Base-by-base conservation (phyloP, 768 basidiomycete species). In the Pleurotus citrinopileatus region DNA sequence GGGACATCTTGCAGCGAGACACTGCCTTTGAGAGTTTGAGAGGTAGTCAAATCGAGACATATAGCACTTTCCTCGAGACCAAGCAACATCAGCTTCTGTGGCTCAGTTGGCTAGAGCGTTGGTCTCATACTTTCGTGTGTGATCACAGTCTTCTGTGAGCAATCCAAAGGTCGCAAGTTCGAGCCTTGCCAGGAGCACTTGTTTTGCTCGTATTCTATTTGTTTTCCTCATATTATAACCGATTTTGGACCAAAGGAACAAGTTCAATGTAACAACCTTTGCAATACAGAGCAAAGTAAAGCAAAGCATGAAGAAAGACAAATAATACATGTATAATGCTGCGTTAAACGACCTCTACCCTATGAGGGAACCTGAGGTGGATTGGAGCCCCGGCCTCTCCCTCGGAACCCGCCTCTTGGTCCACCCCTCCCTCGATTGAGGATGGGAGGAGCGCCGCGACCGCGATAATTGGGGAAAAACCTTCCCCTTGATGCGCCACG, bases 401-500 rank as follows among this genome's bases (percentile, higher is more conserved):
- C 38, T 19, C 38, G 1, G 17, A 40, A 40, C 19, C 10, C 17
- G 17, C 38, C 13, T 44, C 52, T 42, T 42, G 15, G 17, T 6
- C 48, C 54, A 13, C 54, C 28, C 38, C 54, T 26, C 9, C 37
- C 19, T 29, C 32, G 54, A 15, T 17, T 13, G 19, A 26, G 10
- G 7, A 23, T 20, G 36, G 34, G 19, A 27, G 17, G 40, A 54
- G 12, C 37, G 25, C 47, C 54, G 15, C 54, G 54, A 5, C 50
- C 54, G 12, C 54, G 46, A 22, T 9, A 17, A 27, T 27, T 27
- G 4, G 43, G 53, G 8, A 50, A 40, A 12, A 9, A 9, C 38
- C 38, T 40, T 40, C 38, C 38, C 17, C 38, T 40, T 29, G 8
- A 22, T 4, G 7, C 36, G 42, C 56, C 56, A 9, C 56, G 42